Conservation (phyloP, 768 basidiomycete genomes). For the Boletus rufocinnamomeus region DNA sequence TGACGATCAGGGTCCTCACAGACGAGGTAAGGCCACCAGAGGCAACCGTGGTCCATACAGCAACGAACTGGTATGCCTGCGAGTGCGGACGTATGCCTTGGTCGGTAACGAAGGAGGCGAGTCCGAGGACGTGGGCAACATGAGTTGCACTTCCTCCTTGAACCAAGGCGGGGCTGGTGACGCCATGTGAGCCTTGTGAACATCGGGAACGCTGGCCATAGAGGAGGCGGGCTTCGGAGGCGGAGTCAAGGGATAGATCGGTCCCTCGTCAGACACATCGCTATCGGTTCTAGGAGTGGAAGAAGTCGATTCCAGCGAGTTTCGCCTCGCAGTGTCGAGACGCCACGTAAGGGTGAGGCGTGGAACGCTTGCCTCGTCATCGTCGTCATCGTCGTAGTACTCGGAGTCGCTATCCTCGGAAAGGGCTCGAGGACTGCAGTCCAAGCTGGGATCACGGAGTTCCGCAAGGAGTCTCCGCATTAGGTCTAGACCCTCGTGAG, state of each 20-base stretch:
- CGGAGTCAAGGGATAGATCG: conserved; percentile 10
- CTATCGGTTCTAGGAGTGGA: neutral
- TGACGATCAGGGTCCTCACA: neutral
- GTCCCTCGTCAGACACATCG: conserved; percentile 6
- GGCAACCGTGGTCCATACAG: neutral
- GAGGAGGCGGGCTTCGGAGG: neutral
- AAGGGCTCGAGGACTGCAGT: conserved; percentile 3
- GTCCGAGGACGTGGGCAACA: neutral
- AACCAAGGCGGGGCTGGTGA: neutral
- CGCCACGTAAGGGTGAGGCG: too few species aligned
- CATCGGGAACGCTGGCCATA: neutral
- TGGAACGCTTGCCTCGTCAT: neutral
- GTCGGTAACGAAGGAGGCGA: conserved; percentile 3
- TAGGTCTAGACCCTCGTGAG: conserved; percentile 1
- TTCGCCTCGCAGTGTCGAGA: neutral
- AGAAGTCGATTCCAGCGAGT: neutral
- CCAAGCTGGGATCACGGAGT: conserved; percentile 16
- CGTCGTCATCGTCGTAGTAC: neutral
- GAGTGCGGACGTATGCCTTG: conserved; percentile 5
- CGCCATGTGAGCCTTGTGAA: neutral
- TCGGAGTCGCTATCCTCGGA: conserved; percentile 14
- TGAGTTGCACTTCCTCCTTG: neutral
- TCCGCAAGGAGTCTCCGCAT: conserved; percentile 20
- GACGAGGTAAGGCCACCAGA: neutral
- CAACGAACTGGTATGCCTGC: conserved; percentile 2